Percentiles rank a stretch among this genome's conserved stretches.
Evolutionary conservation across 495 filamentous ascomycete species (phyloP).

Genomic region (Aspergillus avenaceus): DNA sequence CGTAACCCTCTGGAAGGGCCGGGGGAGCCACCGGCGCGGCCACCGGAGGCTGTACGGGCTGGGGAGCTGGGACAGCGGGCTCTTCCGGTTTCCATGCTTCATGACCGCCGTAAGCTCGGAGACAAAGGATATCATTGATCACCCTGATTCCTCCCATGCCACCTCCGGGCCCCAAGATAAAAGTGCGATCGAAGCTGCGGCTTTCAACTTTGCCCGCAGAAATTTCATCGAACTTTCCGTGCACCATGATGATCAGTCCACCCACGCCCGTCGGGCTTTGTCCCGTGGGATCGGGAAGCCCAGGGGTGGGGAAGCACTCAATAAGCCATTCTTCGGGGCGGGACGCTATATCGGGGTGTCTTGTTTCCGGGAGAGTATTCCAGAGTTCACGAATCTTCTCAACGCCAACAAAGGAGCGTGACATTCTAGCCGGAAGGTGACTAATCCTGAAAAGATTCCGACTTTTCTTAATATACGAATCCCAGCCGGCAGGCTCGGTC

Average conservation of each 20-base stretch:
- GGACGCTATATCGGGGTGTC: constrained; percentile 63
- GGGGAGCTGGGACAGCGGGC: constrained; percentile 12
- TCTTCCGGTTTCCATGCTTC: constrained; percentile 53
- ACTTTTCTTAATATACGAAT: constrained; percentile 71
- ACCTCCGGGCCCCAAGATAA: constrained; percentile 75
- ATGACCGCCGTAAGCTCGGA: constrained; percentile 62
- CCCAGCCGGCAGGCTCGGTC: constrained; percentile 53
- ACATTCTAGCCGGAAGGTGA: constrained; percentile 52
- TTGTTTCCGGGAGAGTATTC: constrained; percentile 65
- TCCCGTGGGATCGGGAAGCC: constrained; percentile 66
- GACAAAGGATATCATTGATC: constrained; percentile 70
- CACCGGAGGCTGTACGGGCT: constrained; percentile 8
- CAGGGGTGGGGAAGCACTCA: constrained; percentile 74
- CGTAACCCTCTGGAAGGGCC: constrained; percentile 36
- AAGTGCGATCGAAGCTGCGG: constrained; percentile 81
- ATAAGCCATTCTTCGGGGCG: constrained; percentile 69
- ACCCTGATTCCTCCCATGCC: constrained; percentile 64
- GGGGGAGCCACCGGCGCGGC: constrained; percentile 10
- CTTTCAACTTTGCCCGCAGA: constrained; percentile 49
- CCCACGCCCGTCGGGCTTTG: constrained; percentile 61
- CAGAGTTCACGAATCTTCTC: constrained; percentile 66
- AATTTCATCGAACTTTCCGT: constrained; percentile 80
- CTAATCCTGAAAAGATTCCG: constrained; percentile 73
- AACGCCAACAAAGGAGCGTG: constrained; percentile 60
- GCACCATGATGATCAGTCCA: constrained; percentile 74